Conservation (phyloP, 1,284 basidiomycete genomes). For the Ceratobasidium sp. region DNA sequence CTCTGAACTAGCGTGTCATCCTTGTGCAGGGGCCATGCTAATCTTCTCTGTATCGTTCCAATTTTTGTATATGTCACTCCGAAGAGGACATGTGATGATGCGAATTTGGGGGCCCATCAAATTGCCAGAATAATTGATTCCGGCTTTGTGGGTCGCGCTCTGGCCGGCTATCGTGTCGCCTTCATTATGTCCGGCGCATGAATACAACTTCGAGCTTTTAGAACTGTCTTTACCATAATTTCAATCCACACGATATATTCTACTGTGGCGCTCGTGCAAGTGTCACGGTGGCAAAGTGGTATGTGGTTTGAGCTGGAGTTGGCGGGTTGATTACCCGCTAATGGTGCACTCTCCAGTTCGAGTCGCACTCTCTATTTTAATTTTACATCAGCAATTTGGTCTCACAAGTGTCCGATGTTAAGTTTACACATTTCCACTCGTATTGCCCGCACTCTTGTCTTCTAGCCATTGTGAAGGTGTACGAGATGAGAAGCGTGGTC, state of each 20-base stretch:
- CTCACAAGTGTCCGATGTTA: too few relatives aligned
- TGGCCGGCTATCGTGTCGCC: too few relatives aligned
- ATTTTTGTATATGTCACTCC: slow-evolving; percentile 39
- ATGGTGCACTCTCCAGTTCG: too few relatives aligned
- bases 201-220: too few relatives aligned
- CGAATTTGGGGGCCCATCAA: neutral
- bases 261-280: neutral
- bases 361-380: neutral
- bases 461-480: too few relatives aligned
- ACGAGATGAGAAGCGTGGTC: too few relatives aligned
- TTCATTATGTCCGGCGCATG: too few relatives aligned
- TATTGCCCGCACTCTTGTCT: too few relatives aligned
- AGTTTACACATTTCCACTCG: too few relatives aligned
- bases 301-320: neutral
- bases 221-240: too few relatives aligned
- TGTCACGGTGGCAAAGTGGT: neutral
- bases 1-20: slow-evolving; percentile 39
- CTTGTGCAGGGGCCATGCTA: slow-evolving; percentile 39
- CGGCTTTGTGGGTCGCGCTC: slow-evolving; percentile 29
- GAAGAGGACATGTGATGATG: slow-evolving; percentile 18
- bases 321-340: neutral
- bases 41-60: slow-evolving; percentile 39
- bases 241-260: neutral
- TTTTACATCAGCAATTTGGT: too few relatives aligned
- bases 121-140: slow-evolving; percentile 19